A percentile compares a stretch with the other conserved stretches of the same genome.
phyloP scores from a whole-genome alignment of 768 basidiomycete genomes.

The Leccinum boreale region DNA sequence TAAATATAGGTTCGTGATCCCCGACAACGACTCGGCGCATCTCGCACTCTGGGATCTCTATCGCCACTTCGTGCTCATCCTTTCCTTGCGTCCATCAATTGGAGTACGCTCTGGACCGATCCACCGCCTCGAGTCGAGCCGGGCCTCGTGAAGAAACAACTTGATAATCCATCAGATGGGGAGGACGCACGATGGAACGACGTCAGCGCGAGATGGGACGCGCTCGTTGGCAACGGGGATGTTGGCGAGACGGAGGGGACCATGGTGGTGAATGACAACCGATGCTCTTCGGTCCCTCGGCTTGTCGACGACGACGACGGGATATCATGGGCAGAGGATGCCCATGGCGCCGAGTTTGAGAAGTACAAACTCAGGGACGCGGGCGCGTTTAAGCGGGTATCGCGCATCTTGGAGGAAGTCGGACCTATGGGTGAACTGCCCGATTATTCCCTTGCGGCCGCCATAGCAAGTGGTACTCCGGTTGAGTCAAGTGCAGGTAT shows the following conservation, averaged over 20 bases:
- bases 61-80: conserved; percentile 53
- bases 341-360: conserved; percentile 34
- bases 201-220: conserved; percentile 54
- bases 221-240: conserved; percentile 34
- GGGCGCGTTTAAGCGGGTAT: conserved; percentile 15
- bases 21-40: conserved; percentile 54
- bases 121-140: conserved; percentile 54
- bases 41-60: conserved; percentile 37
- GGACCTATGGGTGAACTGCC: conserved; percentile 45
- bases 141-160: conserved; percentile 50
- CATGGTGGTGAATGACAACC: not conserved
- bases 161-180: conserved; percentile 12
- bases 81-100: conserved; percentile 58
- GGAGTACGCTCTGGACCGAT: conserved; percentile 66
- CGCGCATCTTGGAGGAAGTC: conserved; percentile 33
- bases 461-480: not conserved
- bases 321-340: conserved; percentile 53
- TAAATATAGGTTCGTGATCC: conserved; percentile 56
- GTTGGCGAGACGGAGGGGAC: conserved; percentile 13
- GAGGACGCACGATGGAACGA: conserved; percentile 47
- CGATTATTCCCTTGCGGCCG: conserved; percentile 22
- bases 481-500: not conserved
- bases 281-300: not conserved
- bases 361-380: conserved; percentile 19
- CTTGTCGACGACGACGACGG: conserved; percentile 30